A percentile compares a stretch with the other conserved stretches of the same genome.
These are phyloP conservation scores for Metschnikowia shivogae DNA, from an alignment of 805 yeast species.

Conservation along the genomic window DNA sequence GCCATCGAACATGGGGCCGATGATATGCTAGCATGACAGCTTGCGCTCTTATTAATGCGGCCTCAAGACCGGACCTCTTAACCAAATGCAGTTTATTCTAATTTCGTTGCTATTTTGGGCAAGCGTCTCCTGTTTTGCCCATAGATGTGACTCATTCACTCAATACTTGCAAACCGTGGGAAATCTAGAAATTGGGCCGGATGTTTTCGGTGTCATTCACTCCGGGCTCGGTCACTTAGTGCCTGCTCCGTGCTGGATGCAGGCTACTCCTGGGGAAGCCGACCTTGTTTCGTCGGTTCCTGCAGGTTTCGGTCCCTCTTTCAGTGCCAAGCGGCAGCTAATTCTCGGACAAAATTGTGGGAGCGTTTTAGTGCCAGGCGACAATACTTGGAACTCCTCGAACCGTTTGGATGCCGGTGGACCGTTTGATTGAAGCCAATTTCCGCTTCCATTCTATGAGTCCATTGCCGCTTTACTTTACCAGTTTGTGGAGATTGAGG, in stretches of 20 bases:
- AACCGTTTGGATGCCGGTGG: slow-evolving; percentile 63
- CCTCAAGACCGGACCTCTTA: too few relatives aligned
- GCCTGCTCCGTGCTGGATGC: slow-evolving; percentile 57
- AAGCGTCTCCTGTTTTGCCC: too few relatives aligned
- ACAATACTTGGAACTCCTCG: slow-evolving; percentile 89
- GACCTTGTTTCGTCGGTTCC: slow-evolving; percentile 56
- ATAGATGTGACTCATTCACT: too few relatives aligned
- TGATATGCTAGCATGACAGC: too few relatives aligned
- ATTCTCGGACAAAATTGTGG: slow-evolving; percentile 74
- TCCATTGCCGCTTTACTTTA: slow-evolving; percentile 89
- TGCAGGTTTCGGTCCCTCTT: slow-evolving; percentile 60
- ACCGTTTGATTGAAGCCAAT: slow-evolving; percentile 61
- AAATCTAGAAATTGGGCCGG: too few relatives aligned
- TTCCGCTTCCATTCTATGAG: slow-evolving; percentile 81
- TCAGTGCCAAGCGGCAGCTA: slow-evolving; percentile 61
- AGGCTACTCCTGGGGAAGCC: slow-evolving; percentile 78
- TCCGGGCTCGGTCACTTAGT: slow-evolving; percentile 77
- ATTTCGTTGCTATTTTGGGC: too few relatives aligned
- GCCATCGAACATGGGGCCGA: slow-evolving; percentile 45
- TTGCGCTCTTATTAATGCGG: too few relatives aligned
- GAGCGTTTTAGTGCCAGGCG: slow-evolving; percentile 81
- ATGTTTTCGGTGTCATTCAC: slow-evolving; percentile 47
- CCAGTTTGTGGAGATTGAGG: slow-evolving; percentile 67
- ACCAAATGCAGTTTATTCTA: too few relatives aligned
- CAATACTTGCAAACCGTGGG: too few relatives aligned